phyloP scores from a whole-genome alignment of 2,329 filamentous ascomycete genomes.

The Elsinoe australis region DNA sequence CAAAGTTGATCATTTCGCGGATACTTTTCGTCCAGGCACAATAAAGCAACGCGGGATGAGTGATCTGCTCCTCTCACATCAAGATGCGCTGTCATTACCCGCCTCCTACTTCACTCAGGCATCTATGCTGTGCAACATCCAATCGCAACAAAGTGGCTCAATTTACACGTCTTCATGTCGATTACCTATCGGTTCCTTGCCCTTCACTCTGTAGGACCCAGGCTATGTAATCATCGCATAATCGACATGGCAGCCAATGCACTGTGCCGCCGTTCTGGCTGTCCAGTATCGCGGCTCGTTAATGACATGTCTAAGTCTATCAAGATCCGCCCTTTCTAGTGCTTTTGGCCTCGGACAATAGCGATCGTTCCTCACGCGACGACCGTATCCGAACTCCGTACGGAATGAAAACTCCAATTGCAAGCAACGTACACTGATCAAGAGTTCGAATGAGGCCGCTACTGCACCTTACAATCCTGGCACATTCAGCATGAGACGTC shows the following conservation, averaged over 20 bases:
- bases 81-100: background rate
- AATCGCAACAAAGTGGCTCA: slow-evolving; percentile 1
- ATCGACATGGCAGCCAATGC: background rate
- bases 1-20: background rate
- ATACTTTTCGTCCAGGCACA: background rate
- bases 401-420: too few species aligned
- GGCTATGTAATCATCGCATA: background rate
- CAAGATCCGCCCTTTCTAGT: too few species aligned
- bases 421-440: too few species aligned
- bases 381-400: too few species aligned
- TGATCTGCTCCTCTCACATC: background rate
- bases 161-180: background rate
- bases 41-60: background rate
- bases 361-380: too few species aligned
- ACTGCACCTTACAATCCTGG: too few species aligned
- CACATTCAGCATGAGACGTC: too few species aligned
- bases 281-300: too few species aligned
- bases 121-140: slow-evolving; percentile 2
- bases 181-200: background rate
- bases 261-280: background rate
- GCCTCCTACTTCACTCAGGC: slow-evolving; percentile 1
- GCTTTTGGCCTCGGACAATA: too few species aligned
- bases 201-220: background rate
- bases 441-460: too few species aligned
- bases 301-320: too few species aligned